phyloP scores from a whole-genome alignment of 2,329 filamentous ascomycete genomes.

The Blumeriella jaapii region DNA sequence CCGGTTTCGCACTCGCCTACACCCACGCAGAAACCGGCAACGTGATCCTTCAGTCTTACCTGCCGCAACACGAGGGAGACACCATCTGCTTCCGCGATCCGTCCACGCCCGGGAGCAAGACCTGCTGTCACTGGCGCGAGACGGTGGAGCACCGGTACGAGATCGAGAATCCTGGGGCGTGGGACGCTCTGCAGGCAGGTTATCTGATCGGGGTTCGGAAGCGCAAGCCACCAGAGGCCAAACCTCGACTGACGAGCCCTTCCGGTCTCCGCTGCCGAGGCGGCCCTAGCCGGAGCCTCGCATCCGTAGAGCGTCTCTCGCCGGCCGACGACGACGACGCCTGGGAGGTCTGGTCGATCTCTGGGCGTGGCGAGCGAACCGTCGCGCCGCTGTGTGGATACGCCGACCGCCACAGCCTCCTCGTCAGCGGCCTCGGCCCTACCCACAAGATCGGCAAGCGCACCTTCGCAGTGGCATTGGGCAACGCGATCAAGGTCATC shows the following conservation, averaged over 20 bases:
- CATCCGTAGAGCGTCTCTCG: not conserved
- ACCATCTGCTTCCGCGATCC: constrained; percentile 45
- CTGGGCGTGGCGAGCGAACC: constrained; percentile 30
- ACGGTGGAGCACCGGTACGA: constrained; percentile 40
- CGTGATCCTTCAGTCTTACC: constrained; percentile 54
- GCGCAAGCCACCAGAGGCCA: not conserved
- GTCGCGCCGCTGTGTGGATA: constrained; percentile 15
- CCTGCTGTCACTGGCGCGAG: constrained; percentile 40
- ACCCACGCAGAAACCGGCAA: constrained; percentile 45
- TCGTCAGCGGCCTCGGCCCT: constrained; percentile 56
- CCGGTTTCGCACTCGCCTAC: constrained; percentile 54
- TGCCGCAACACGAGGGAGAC: constrained; percentile 39
- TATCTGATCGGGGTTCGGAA: constrained; percentile 52
- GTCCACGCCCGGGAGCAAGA: constrained; percentile 29
- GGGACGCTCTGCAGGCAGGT: constrained; percentile 50
- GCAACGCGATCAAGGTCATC: constrained; percentile 62
- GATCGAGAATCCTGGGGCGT: constrained; percentile 51
- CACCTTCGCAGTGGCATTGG: constrained; percentile 59
- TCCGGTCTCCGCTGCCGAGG: constrained; percentile 20
- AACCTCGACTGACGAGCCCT: not conserved
- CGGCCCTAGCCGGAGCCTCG: not conserved
- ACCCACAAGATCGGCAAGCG: constrained; percentile 49
- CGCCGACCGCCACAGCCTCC: constrained; percentile 36
- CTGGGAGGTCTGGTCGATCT: constrained; percentile 45
- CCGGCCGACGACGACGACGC: constrained; percentile 18